Evolutionary conservation across 805 yeast genomes (phyloP).

Genomic region (Ogataea ganodermae): DNA sequence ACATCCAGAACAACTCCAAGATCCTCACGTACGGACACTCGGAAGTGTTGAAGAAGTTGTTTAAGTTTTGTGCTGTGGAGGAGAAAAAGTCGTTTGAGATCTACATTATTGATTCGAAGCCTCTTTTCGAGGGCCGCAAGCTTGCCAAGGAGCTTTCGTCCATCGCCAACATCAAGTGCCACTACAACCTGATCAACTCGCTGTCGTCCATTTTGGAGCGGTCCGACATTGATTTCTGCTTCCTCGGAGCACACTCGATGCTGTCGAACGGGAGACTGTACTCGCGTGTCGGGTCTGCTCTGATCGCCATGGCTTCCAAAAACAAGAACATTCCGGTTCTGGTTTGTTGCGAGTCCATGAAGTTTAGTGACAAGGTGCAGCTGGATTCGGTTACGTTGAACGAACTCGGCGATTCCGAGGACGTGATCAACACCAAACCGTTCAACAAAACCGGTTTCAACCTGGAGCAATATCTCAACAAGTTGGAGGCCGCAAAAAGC

Average conservation of each 20-base stretch:
- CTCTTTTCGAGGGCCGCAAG: constrained; percentile 88
- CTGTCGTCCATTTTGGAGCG: constrained; percentile 72
- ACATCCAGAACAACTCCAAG: constrained; percentile 73
- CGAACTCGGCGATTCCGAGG: constrained; percentile 83
- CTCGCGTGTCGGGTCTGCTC: constrained; percentile 92
- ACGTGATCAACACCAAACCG: constrained; percentile 57
- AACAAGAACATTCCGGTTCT: constrained; percentile 89
- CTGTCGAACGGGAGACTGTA: constrained; percentile 90
- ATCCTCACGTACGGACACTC: constrained; percentile 89
- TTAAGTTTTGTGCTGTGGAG: constrained; percentile 64
- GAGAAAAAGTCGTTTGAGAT: constrained; percentile 71
- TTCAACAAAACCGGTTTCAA: constrained; percentile 64
- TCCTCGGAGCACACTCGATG: constrained; percentile 97
- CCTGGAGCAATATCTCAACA: constrained; percentile 59
- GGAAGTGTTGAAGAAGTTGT: constrained; percentile 73
- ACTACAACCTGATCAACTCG: constrained; percentile 79
- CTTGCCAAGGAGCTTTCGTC: constrained; percentile 65
- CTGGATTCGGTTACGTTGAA: constrained; percentile 93
- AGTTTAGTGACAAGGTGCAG: constrained; percentile 93
- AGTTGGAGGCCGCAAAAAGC: constrained; percentile 37
- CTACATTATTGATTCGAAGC: constrained; percentile 89
- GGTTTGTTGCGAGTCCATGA: constrained; percentile 93
- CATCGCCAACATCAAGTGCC: constrained; percentile 61
- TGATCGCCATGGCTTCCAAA: constrained; percentile 88
- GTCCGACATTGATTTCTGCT: constrained; percentile 80